phyloP scores from a whole-genome alignment of 164 flowering plant genomes.

The Dillenia turbinata region DNA sequence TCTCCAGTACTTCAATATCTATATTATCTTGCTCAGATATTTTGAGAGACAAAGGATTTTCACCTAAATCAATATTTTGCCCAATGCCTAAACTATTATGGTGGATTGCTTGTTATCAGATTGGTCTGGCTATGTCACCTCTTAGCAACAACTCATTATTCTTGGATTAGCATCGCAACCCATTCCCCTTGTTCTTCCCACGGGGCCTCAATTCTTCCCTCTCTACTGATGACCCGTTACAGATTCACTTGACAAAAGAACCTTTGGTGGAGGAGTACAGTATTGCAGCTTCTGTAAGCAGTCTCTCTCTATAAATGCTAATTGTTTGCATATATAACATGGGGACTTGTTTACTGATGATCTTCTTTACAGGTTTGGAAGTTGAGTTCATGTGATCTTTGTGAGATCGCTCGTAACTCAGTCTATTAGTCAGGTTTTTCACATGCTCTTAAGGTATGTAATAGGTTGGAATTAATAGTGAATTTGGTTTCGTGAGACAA shows the following conservation, averaged over 20 bases:
- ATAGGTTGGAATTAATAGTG: not conserved
- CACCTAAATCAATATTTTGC: not conserved
- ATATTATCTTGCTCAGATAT: slow-evolving; percentile 91
- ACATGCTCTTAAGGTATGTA: slow-evolving; percentile 78
- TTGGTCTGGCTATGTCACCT: slow-evolving; percentile 98
- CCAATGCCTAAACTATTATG: slow-evolving; percentile 3
- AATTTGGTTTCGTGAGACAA: too few species aligned
- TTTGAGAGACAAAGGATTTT: not conserved
- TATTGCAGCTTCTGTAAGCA: slow-evolving; percentile 92
- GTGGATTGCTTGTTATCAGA: slow-evolving; percentile 37
- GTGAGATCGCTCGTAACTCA: slow-evolving; percentile 97
- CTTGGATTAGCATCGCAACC: slow-evolving; percentile 88
- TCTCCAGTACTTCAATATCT: slow-evolving; percentile 96
- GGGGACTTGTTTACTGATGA: not conserved
- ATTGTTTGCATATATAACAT: not conserved
- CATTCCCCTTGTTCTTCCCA: slow-evolving; percentile 78
- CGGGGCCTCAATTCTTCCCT: slow-evolving; percentile 97
- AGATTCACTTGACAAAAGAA: slow-evolving; percentile 95
- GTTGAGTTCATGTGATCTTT: slow-evolving; percentile 85
- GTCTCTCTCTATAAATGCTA: slow-evolving; percentile 8
- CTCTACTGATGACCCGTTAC: slow-evolving; percentile 96
- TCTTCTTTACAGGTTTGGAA: slow-evolving; percentile 76
- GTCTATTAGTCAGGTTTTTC: slow-evolving; percentile 96
- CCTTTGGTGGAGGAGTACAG: slow-evolving; percentile 98
- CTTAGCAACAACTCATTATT: slow-evolving; percentile 94